Base-by-base conservation (phyloP, 176 grass and related monocot species). In the Triticum timopheevii region DNA sequence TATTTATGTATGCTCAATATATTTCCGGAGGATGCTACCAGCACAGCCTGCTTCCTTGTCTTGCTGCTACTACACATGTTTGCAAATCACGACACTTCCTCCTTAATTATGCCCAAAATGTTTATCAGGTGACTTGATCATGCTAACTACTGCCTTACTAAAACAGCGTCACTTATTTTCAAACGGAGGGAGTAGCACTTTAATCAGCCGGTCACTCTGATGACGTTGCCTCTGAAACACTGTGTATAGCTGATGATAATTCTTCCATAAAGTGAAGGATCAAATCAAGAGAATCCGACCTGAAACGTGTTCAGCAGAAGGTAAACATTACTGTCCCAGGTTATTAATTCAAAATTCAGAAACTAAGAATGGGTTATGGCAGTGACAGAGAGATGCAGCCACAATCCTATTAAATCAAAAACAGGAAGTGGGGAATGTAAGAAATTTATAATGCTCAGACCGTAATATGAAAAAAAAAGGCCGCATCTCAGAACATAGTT, bases 111-210 rank as follows among this genome's bases (percentile, higher is more conserved):
- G 13, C 45, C 45, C 45, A 49, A 13, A 49, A 49, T 50, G 84
- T 87, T 98, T 98, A 91, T 98, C 93, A 68, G 88, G 86, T 84
- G 84, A 89, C 89, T 95, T 95, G 56, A 96, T 66, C 86, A 96
- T 86, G 58, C 66, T 85, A 70, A 82, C 68, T 77, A 50, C 42
- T 44, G 42, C 42, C 42, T 44, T 44, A 44, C 10, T 44, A 12
- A 44, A 44, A 44, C 42, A 44, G 10, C 42, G 42, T 44, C 42
- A 12, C 44, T 47, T 44, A 47, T 47, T 47, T 47, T 3, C 12
- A 12, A 47, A 47, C 44, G 44, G 44, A 47, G 44, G 44, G 44
- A 47, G 49, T 50, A 96, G 61, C 52, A 89, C 90, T 85, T 90
- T 70, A 79, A 94, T 82, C 80, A 98, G 75, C 38, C 85, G 82